Base-by-base conservation (phyloP, 2,329 filamentous ascomycete species). In the Beauveria australis region DNA sequence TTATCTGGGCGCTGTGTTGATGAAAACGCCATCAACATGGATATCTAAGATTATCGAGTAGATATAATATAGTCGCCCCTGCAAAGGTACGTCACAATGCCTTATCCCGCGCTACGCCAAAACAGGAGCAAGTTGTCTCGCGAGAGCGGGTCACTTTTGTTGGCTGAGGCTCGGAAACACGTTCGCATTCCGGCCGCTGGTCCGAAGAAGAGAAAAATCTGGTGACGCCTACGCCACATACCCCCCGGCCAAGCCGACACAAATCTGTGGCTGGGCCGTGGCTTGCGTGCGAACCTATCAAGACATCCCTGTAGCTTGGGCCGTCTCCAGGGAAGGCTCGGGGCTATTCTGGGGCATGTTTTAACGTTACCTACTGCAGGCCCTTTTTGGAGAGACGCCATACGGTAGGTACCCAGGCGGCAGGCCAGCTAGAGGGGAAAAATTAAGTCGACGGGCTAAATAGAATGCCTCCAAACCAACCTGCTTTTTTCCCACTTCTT, bases 161-260 rank as follows among this genome's bases (percentile, higher is more conserved):
- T 12, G 30, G 43, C 52, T 49, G 18, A 46, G 43, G 30, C 59
- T 62, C 61, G 61, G 56, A 59, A 59, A 60, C 61, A 62, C 56
- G 61, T 60, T 66, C 64, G 64, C 62, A 65, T 63, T 66, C 64
- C 64, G 64, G 54, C 16, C 52, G 55, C 58, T 62, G 19, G 48
- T 59, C 63, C 64, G 64, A 61, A 43, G 49, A 33, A 24, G 16
- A 37, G 37, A 60, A 60, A 48, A 48, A 10, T 51, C 19, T 22
- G 18, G 46, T 30, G 33, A n/a, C 14, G 22, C 18, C 44, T 59
- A 47, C 47, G 54, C 54, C 54, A 57, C 54, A 52, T 1, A 10
- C 4, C 7, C 53, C 51, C 53, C 53, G 43, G 53, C 19, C 53
- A 47, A n/a, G n/a, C 53, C 53, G 53, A 47, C 41, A 43, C 52